Percentiles rank a stretch among this genome's conserved stretches.
phyloP scores from a whole-genome alignment of 2,329 filamentous ascomycete species.

The Trichoderma breve region DNA sequence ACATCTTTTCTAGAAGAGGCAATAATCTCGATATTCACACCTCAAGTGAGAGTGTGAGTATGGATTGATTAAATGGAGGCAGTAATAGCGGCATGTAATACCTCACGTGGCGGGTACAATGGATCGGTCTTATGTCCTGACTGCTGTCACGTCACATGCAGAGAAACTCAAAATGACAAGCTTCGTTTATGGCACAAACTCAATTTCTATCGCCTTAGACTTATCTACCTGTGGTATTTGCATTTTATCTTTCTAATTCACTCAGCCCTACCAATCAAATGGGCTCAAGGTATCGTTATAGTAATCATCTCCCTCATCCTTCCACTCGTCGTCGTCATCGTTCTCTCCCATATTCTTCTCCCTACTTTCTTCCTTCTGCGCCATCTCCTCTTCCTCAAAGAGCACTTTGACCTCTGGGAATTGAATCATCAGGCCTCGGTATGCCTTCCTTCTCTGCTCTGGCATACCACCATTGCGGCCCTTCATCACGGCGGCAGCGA shows the following conservation, averaged over 20 bases:
- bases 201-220: neutral
- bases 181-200: neutral
- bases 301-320: neutral
- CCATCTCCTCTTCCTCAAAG: neutral
- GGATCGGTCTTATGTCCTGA: neutral
- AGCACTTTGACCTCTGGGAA: neutral
- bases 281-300: neutral
- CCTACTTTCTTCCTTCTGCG: neutral
- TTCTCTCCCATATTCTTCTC: neutral
- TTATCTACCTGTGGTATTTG: neutral
- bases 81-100: neutral
- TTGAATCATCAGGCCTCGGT: neutral
- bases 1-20: neutral
- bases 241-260: neutral
- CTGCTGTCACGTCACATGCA: neutral
- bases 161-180: neutral
- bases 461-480: neutral
- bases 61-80: neutral
- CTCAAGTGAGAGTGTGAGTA: neutral
- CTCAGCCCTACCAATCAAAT: neutral
- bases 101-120: neutral
- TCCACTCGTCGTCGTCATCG: neutral
- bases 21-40: neutral
- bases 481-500: neutral
- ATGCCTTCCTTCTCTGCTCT: slow-evolving; percentile 6